Evolutionary conservation across 2,329 filamentous ascomycete genomes (phyloP), one percentile per base, ranked within the genome.

Genomic region (Talaromyces sp.): DNA sequence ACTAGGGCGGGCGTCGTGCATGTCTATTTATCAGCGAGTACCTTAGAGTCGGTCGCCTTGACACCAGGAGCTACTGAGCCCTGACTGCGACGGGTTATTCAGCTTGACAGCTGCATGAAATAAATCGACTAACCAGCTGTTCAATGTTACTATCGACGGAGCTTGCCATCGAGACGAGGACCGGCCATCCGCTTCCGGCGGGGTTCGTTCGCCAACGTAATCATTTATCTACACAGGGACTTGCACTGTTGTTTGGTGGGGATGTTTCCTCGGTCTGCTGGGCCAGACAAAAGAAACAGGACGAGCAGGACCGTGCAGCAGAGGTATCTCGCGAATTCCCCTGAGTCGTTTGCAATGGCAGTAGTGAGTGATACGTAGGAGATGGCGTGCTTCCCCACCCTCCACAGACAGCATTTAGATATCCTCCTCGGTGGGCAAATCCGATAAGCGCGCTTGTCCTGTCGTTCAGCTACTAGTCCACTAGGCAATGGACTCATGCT

Each of bases 131-230:
- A 16, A 16, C 5, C 5, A 40, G 7, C 16, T 40, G 16, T 8
- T 23, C 36, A n/a, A 12, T 8, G 12, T 34, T 14, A 34, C n/a
- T 36, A n/a, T 40, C 54, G 50, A 59, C 61, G 34, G 36, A 59
- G 56, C 42, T 60, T 33, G 50, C 28, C 28, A 30, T 30, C 16
- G 16, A 12, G 44, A 51, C 44, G 44, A 51, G 44, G n/a, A 7
- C 44, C 40, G 42, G 56, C 30, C 27, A 33, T 51, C 51, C 56
- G 61, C 55, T 56, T 56, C 44, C 60, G 60, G 60, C 56, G 30
- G 60, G 56, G 50, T 16, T 53, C 30, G 50, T 16, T 53, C 30
- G 14, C 27, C 27, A 30, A 12, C 50, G 16, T n/a, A 5, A 18
- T 28, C 18, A 28, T 53, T 14, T 31, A 27, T 53, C 27, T 51